Conservation (phyloP, 257 asterid species). For the Dorcoceras hygrometricum region DNA sequence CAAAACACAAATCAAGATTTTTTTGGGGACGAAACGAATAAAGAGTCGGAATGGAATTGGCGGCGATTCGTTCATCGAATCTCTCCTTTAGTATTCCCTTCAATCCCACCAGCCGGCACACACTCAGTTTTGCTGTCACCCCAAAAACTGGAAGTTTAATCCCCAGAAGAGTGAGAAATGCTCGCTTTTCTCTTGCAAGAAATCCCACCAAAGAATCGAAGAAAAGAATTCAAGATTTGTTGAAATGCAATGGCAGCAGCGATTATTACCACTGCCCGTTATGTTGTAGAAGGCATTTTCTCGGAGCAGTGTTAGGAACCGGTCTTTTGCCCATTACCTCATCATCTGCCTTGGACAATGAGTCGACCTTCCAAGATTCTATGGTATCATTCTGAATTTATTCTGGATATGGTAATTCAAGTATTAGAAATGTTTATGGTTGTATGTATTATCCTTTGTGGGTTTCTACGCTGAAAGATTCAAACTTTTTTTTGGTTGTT, state of each 20-base stretch:
- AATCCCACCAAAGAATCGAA: constrained; percentile 24
- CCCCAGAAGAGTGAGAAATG: constrained; percentile 12
- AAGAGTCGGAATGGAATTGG: not conserved
- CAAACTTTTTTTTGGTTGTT: constrained; percentile 1
- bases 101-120: constrained; percentile 23
- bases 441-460: not conserved
- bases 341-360: constrained; percentile 40
- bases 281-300: constrained; percentile 49
- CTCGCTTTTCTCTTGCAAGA: constrained; percentile 17
- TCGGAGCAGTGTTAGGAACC: constrained; percentile 45
- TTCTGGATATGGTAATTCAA: not conserved
- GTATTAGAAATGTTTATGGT: not conserved
- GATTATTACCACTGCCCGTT: constrained; percentile 52
- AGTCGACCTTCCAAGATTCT: constrained; percentile 37
- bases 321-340: constrained; percentile 41
- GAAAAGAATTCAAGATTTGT: constrained; percentile 21
- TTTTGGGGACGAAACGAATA: not conserved
- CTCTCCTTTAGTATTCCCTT: constrained; percentile 20
- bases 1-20: too few relatives aligned
- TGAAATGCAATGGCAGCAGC: constrained; percentile 22
- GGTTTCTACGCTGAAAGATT: not conserved
- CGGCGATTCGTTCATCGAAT: constrained; percentile 27
- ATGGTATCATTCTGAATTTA: constrained; percentile 32
- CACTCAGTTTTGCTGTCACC: constrained; percentile 4
- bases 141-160: constrained; percentile 12